Percentiles rank a stretch among this genome's conserved stretches.
Conservation (phyloP, 768 basidiomycete species). For the Cubamyces sp. region DNA sequence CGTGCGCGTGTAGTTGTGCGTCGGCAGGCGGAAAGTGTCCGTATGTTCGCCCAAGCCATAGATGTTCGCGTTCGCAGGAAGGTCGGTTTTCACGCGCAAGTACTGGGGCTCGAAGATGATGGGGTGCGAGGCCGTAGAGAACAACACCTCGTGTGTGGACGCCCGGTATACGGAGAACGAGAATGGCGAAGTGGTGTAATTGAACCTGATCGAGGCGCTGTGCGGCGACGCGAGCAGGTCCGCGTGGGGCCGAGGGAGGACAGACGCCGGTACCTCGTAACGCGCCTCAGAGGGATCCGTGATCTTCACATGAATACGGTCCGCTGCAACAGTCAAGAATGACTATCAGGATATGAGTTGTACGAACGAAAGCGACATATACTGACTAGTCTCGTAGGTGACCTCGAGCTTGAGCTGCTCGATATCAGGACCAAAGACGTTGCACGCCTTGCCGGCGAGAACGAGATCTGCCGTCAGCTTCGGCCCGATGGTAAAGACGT, state of each 20-base stretch:
- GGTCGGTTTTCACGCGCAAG: constrained; percentile 66
- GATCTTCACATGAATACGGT: constrained; percentile 68
- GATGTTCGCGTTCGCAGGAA: constrained; percentile 66
- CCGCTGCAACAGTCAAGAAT: constrained; percentile 35
- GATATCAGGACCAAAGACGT: constrained; percentile 63
- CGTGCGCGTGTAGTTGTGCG: constrained; percentile 46
- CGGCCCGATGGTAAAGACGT: constrained; percentile 44
- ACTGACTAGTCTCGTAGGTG: constrained; percentile 60
- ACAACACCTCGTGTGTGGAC: constrained; percentile 55
- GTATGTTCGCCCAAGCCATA: constrained; percentile 82
- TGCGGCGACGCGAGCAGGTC: constrained; percentile 32
- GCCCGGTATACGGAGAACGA: constrained; percentile 60
- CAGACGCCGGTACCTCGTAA: constrained; percentile 67
- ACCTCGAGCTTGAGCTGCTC: constrained; percentile 51
- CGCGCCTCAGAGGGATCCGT: constrained; percentile 52
- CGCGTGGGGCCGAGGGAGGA: constrained; percentile 57
- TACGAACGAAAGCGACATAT: neutral
- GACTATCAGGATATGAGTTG: neutral
- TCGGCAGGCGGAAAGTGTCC: constrained; percentile 61
- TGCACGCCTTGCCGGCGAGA: constrained; percentile 57
- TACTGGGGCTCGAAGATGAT: constrained; percentile 81
- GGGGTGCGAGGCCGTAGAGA: constrained; percentile 61
- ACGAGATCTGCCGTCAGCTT: constrained; percentile 54
- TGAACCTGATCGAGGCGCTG: constrained; percentile 56
- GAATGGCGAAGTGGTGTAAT: constrained; percentile 62